phyloP scores from a whole-genome alignment of 441 rosid species.

The Erodium chrysanthum region DNA sequence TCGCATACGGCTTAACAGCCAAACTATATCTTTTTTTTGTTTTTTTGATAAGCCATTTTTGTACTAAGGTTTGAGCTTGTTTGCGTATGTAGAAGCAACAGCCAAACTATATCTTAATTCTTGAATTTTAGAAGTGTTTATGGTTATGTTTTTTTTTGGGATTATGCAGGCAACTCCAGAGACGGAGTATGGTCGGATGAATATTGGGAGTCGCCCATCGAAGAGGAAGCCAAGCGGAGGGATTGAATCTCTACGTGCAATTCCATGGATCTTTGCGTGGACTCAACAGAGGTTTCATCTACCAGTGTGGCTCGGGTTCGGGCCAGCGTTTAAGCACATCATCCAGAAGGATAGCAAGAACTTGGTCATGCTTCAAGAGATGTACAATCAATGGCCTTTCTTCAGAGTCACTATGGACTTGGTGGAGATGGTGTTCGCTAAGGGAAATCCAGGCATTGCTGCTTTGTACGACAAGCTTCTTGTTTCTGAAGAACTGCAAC shows the following conservation, averaged over 20 bases:
- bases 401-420: slow-evolving; percentile 21
- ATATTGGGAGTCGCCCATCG: slow-evolving; percentile 92
- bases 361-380: slow-evolving; percentile 66
- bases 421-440: slow-evolving; percentile 96
- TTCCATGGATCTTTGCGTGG: slow-evolving; percentile 97
- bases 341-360: slow-evolving; percentile 54
- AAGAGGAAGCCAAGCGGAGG: slow-evolving; percentile 93
- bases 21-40: no score
- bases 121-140: no score
- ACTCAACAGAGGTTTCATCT: slow-evolving; percentile 46
- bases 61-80: no score
- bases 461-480: slow-evolving; percentile 75
- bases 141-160: neutral
- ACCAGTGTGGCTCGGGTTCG: slow-evolving; percentile 66
- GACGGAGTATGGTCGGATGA: slow-evolving; percentile 88
- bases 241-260: slow-evolving; percentile 79
- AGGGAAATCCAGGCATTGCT: slow-evolving; percentile 87
- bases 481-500: slow-evolving; percentile 67
- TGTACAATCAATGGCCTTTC: slow-evolving; percentile 27
- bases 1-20: no score
- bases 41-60: no score
- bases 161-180: slow-evolving; percentile 77
- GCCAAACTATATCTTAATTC: no score
- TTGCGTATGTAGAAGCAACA: no score
- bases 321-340: slow-evolving; percentile 56